Conservation (phyloP, 345 rosid species). For the Sonneratia caseolaris region DNA sequence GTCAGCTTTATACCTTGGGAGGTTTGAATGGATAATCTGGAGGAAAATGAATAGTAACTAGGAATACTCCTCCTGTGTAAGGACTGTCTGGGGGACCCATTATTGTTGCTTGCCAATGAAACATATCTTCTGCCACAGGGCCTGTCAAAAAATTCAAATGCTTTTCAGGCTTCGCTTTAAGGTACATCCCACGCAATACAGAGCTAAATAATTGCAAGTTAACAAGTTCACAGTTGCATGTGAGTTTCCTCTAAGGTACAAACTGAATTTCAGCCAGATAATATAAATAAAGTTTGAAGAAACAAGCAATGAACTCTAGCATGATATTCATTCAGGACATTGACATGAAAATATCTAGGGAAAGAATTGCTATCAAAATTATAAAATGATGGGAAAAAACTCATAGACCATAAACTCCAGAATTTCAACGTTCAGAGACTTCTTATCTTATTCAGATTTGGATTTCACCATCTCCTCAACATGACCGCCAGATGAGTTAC, state of each 20-base stretch:
- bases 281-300: neutral
- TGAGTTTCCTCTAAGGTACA: neutral
- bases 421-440: too few species aligned
- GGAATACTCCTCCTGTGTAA: conserved; percentile 23
- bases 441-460: too few species aligned
- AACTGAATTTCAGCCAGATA: neutral
- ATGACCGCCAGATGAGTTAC: too few species aligned
- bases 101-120: conserved; percentile 33
- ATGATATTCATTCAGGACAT: neutral
- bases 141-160: conserved; percentile 14
- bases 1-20: conserved; percentile 18
- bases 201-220: neutral
- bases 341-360: neutral
- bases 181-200: neutral
- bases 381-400: too few species aligned
- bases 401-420: too few species aligned
- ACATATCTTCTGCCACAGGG: conserved; percentile 32
- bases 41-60: conserved; percentile 29
- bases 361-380: neutral
- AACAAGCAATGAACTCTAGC: neutral
- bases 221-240: neutral
- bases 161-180: neutral
- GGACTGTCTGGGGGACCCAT: conserved; percentile 32
- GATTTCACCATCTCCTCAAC: too few species aligned
- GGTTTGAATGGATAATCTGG: conserved; percentile 32